Percentiles rank a stretch among this genome's conserved stretches.
These are phyloP conservation scores for Penicillium brasilianum DNA, from an alignment of 2,329 filamentous ascomycete genomes.

Conservation along the genomic window DNA sequence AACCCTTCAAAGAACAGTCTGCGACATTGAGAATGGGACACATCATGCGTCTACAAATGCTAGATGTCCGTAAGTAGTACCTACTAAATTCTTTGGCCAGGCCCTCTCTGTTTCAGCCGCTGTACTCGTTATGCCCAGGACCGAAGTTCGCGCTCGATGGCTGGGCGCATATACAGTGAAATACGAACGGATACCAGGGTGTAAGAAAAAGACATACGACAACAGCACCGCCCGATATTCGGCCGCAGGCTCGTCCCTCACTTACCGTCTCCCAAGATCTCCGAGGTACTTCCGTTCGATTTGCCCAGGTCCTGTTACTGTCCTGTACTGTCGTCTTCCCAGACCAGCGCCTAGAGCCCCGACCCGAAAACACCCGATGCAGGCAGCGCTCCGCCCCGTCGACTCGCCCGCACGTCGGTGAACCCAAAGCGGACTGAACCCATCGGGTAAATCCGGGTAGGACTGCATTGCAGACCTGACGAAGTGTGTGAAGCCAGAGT, in stretches of 20 bases:
- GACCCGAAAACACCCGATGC: constrained; percentile 30
- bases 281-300: neutral
- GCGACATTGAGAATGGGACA: no score
- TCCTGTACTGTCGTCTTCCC: no score
- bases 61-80: no score
- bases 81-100: no score
- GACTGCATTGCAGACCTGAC: neutral
- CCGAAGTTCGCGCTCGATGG: no score
- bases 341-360: neutral
- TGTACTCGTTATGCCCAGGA: no score
- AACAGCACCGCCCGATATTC: neutral
- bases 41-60: no score
- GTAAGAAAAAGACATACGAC: neutral
- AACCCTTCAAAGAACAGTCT: no score
- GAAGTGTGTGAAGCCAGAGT: no score
- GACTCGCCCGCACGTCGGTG: constrained; percentile 31
- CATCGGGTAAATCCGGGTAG: constrained; percentile 36
- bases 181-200: neutral
- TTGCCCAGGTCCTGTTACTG: neutral
- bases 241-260: neutral
- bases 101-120: neutral
- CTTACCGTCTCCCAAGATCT: neutral
- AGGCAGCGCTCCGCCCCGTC: constrained; percentile 24
- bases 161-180: neutral
- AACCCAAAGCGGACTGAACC: constrained; percentile 40